A percentile compares a stretch with the other conserved stretches of the same genome.
Evolutionary conservation across 2,329 filamentous ascomycete genomes (phyloP).

Genomic region (Ascochyta koolunga): DNA sequence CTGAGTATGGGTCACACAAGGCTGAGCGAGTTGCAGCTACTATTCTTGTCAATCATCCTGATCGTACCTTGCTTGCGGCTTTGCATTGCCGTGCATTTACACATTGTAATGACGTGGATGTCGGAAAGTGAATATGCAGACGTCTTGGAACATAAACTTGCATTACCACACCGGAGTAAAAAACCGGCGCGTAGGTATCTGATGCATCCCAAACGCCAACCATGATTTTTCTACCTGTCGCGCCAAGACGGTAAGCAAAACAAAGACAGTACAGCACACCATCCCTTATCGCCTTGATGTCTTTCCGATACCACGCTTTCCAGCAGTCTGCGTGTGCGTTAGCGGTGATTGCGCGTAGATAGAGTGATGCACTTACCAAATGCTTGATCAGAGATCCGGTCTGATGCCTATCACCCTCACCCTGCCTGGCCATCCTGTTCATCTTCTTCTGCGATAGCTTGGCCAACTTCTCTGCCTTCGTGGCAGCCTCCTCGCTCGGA

Average conservation of each 20-base stretch:
- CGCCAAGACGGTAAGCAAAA: slow-evolving; percentile 14
- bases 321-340: slow-evolving; percentile 66
- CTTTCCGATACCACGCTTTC: slow-evolving; percentile 94
- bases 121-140: not conserved
- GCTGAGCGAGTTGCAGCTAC: slow-evolving; percentile 1
- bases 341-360: slow-evolving; percentile 13
- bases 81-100: not conserved
- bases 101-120: not conserved
- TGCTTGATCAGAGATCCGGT: slow-evolving; percentile 85
- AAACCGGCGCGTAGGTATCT: slow-evolving; percentile 37
- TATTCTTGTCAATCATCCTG: not conserved
- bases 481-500: slow-evolving; percentile 66
- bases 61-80: not conserved
- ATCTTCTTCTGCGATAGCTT: slow-evolving; percentile 97
- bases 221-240: slow-evolving; percentile 33
- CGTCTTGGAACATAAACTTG: slow-evolving; percentile 20
- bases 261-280: slow-evolving; percentile 16
- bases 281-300: slow-evolving; percentile 62
- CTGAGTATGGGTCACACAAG: not conserved
- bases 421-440: slow-evolving; percentile 97
- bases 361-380: slow-evolving; percentile 68
- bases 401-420: slow-evolving; percentile 92
- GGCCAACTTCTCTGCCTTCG: slow-evolving; percentile 82
- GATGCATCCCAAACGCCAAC: slow-evolving; percentile 39
- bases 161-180: slow-evolving; percentile 28